Base-by-base conservation (phyloP, 2,329 filamentous ascomycete species). In the Didymella glomerata region DNA sequence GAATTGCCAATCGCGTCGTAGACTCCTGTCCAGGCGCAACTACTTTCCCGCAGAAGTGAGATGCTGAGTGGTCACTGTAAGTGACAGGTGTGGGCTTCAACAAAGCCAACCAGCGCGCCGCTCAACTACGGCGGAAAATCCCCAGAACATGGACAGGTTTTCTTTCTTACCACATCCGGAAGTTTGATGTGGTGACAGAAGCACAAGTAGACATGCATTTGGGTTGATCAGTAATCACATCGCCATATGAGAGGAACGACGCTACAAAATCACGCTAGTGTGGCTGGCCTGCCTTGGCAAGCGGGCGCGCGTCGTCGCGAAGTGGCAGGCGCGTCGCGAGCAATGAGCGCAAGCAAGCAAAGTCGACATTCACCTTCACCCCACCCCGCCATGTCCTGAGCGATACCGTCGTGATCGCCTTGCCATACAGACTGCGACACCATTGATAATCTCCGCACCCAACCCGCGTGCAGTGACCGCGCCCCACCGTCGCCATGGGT, bases 401-500 rank as follows among this genome's bases (percentile, higher is more conserved):
- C 46, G 54, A 36, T 32, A 24, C 54, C 22, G 41, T 56, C 30
- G 53, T 55, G 48, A 69, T 65, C 64, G 62, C 64, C 57, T 25
- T 42, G 27, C 24, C n/a, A 25, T 14, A 24, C 2, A 14, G n/a
- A 41, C 32, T 38, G 56, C 47, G 54, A 52, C 28, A 8, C 14
- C 22, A 11, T 24, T 25, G 27, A 40, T n/a, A 27, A 41, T 7
- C 4, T 20, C 48, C 45, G 32, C n/a, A 60, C 7, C 27, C 18
- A 54, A 45, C 27, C 48, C 41, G 22, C 44, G 62, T 54, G 58
- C 56, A 11, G 45, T 48, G 41, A 46, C 42, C 54, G 61, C 65
- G 57, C 54, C 51, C 60, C 41, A 42, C 64, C 68, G 64, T 62
- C 62, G 60, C 55, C 20, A 76, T 76, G 74, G 73, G 73, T 32